Percentiles rank a stretch among this genome's conserved stretches.
phyloP scores from a whole-genome alignment of 176 grass and related monocot species.

The Zea luxurians region DNA sequence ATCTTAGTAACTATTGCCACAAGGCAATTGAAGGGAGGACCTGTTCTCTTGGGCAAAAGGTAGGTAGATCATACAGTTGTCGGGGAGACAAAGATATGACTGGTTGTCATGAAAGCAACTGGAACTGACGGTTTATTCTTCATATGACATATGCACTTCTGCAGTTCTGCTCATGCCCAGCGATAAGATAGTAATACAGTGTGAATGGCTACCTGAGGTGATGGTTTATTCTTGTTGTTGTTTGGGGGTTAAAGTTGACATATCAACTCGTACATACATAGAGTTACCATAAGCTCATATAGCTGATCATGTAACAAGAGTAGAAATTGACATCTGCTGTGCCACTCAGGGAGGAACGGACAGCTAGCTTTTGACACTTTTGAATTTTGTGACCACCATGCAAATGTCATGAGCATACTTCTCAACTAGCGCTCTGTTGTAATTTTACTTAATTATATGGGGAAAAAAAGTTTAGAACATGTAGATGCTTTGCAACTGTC shows the following conservation, averaged over 20 bases:
- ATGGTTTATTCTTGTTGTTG: neutral
- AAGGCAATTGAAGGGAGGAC: neutral
- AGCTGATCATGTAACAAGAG: neutral
- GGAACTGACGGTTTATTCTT: constrained; percentile 25
- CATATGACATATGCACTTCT: neutral
- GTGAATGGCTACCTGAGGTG: constrained; percentile 3
- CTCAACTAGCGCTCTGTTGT: neutral
- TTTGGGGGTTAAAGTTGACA: constrained; percentile 35
- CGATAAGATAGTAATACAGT: constrained; percentile 10
- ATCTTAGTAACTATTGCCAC: neutral
- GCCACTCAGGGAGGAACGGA: neutral
- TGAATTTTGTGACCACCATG: neutral
- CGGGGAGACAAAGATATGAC: neutral
- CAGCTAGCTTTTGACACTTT: neutral
- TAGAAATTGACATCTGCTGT: neutral
- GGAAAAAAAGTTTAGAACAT: neutral
- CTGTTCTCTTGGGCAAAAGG: constrained; percentile 4
- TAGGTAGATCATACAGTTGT: neutral
- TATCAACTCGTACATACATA: neutral
- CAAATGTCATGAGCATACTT: neutral
- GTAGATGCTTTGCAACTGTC: constrained; percentile 1
- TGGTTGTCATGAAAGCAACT: neutral
- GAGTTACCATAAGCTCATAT: neutral
- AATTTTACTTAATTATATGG: too few species aligned
- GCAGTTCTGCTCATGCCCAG: neutral